Conservation (phyloP, 306 rosid genomes). For the Cicer chorassanicum region DNA sequence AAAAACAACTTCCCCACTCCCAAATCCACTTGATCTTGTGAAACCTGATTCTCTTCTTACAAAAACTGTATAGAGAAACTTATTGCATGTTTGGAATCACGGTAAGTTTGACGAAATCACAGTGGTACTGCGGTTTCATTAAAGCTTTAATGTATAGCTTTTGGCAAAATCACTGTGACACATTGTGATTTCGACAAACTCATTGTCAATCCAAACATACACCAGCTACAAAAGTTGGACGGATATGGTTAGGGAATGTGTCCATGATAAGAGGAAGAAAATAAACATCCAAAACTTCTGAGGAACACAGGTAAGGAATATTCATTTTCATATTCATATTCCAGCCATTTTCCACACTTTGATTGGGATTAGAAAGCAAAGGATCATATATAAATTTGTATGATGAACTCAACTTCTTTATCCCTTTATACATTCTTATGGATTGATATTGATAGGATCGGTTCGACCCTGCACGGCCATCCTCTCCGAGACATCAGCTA, state of each 20-base stretch:
- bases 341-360: slow-evolving; percentile 73
- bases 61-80: slow-evolving; percentile 6
- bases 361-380: slow-evolving; percentile 54
- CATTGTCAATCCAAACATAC: background rate
- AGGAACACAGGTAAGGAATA: slow-evolving; percentile 57
- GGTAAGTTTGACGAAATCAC: no score
- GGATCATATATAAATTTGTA: slow-evolving; percentile 44
- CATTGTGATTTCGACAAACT: no score
- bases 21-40: slow-evolving; percentile 44
- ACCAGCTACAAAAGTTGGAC: slow-evolving; percentile 42
- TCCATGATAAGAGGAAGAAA: slow-evolving; percentile 58
- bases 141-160: no score
- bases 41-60: slow-evolving; percentile 51
- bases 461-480: slow-evolving; percentile 89
- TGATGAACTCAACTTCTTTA: slow-evolving; percentile 45
- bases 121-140: no score
- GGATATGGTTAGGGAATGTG: slow-evolving; percentile 50
- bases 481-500: slow-evolving; percentile 97
- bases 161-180: no score
- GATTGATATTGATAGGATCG: slow-evolving; percentile 65
- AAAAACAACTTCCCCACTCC: slow-evolving; percentile 51
- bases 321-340: slow-evolving; percentile 20
- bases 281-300: slow-evolving; percentile 67
- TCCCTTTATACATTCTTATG: slow-evolving; percentile 51
- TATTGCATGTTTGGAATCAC: no score